A percentile compares a stretch with the other conserved stretches of the same genome.
Conservation (phyloP, 2,329 filamentous ascomycete species). For the Xylariomycetidae sp. region DNA sequence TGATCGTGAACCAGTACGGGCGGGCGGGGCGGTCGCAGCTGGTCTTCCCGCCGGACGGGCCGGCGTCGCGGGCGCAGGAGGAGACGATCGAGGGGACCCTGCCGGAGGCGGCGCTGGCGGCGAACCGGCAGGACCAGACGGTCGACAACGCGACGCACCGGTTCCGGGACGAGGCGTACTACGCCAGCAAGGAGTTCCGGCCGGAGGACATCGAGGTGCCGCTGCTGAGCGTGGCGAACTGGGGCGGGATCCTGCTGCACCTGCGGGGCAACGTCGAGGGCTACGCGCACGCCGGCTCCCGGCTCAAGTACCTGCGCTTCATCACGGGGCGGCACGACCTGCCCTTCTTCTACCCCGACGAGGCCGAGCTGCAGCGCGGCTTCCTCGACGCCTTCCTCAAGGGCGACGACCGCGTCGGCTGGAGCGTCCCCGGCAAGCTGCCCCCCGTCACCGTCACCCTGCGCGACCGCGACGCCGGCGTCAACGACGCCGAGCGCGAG, state of each 20-base stretch:
- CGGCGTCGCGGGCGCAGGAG: conserved; percentile 24
- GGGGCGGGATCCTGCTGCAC: conserved; percentile 65
- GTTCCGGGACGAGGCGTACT: conserved; percentile 59
- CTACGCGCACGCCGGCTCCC: conserved; percentile 56
- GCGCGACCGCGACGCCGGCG: conserved; percentile 60
- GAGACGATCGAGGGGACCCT: conserved; percentile 56
- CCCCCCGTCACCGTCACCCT: conserved; percentile 56
- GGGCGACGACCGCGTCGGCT: conserved; percentile 56
- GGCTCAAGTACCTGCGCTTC: conserved; percentile 63
- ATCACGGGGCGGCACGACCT: conserved; percentile 66
- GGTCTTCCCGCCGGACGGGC: conserved; percentile 24
- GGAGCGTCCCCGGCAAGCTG: conserved; percentile 50
- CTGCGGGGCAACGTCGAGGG: conserved; percentile 64
- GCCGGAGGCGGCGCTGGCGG: conserved; percentile 41
- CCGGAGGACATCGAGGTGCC: conserved; percentile 62
- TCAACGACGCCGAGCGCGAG: conserved; percentile 58
- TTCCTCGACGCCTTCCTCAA: conserved; percentile 70
- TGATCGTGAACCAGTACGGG: conserved; percentile 64
- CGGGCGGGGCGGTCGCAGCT: conserved; percentile 27
- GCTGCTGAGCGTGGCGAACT: conserved; percentile 61
- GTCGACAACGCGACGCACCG: conserved; percentile 40
- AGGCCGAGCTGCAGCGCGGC: conserved; percentile 60
- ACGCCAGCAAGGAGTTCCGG: conserved; percentile 58
- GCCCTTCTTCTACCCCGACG: conserved; percentile 65
- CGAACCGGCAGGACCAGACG: conserved; percentile 43